Base-by-base conservation (phyloP, 2,329 filamentous ascomycete species). In the Neophaeococcomyces aloes region DNA sequence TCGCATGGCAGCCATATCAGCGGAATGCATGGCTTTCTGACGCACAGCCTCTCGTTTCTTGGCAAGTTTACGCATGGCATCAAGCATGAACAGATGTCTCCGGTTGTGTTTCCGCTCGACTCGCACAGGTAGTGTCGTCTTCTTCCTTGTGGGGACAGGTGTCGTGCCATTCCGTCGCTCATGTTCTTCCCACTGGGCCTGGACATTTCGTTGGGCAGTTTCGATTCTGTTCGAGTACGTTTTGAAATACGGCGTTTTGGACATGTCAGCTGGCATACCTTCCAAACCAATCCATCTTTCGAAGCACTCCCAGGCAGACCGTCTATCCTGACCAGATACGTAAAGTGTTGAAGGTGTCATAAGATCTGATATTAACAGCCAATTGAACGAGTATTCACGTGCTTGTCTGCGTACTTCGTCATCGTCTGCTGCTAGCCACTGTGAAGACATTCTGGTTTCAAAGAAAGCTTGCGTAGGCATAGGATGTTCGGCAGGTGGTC, bases 271-370 rank as follows among this genome's bases (percentile, higher is more conserved):
- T 3, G 91, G 89, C 29, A 95, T 70, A 1, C 88, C 87, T 65
- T 96, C 91, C 10, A 96, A 69, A 53, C 84, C 81, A 43, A 95
- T 83, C 89, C 89, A 98, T 33, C 91, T 78, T 64, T 98, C 91
- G 56, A 98, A 98, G 60, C 91, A 98, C 65, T 98, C 91, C 91
- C 91, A 98, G 0, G 89, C 87, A 2, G 89, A 96, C 37, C 91
- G 78, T 49, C 91, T 76, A 60, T 96, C 89, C 8, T 86, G 79
- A 1, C 86, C 86, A 15, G 88, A 89, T n/a, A 79, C 75, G 57
- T 86, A 93, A 11, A 79, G 61, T 0, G 86, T 93, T 41, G 78
- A 78, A 13, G 82, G 74, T 1, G 78, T 74, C 42, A 96, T 68
- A 47, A 89, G 81, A 54, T 78, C 84, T 1, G 88, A 85, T 42